Percentiles rank a stretch among this genome's conserved stretches.
These are phyloP conservation scores for Leccinellum luteum DNA, from an alignment of 768 basidiomycete species.

Conservation along the genomic window DNA sequence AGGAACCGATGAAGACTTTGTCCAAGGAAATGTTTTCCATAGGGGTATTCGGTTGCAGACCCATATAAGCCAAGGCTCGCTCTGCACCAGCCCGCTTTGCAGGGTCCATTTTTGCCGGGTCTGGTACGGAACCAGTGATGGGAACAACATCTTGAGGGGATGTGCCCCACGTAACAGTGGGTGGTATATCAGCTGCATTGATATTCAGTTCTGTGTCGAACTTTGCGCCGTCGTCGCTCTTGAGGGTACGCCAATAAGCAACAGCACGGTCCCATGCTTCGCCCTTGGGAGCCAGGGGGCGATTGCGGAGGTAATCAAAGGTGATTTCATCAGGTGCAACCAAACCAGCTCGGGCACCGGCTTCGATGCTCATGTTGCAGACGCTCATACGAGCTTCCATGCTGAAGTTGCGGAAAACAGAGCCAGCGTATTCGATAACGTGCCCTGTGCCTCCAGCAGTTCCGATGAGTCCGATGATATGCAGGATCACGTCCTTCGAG, in stretches of 20 bases:
- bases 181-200: slow-evolving; percentile 80
- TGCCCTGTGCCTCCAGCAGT: slow-evolving; percentile 93
- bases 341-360: slow-evolving; percentile 91
- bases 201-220: slow-evolving; percentile 84
- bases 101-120: slow-evolving; percentile 67
- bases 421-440: slow-evolving; percentile 91
- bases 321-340: slow-evolving; percentile 87
- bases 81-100: slow-evolving; percentile 66
- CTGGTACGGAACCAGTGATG: slow-evolving; percentile 79
- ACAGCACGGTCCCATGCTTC: slow-evolving; percentile 84
- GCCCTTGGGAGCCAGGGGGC: slow-evolving; percentile 79
- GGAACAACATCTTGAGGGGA: slow-evolving; percentile 86
- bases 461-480: slow-evolving; percentile 88
- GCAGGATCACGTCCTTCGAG: slow-evolving; percentile 87
- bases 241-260: slow-evolving; percentile 82
- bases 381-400: slow-evolving; percentile 92
- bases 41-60: slow-evolving; percentile 68
- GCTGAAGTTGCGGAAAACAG: slow-evolving; percentile 76
- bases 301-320: slow-evolving; percentile 76
- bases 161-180: slow-evolving; percentile 92
- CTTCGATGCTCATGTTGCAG: slow-evolving; percentile 96
- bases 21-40: slow-evolving; percentile 81
- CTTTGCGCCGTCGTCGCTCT: slow-evolving; percentile 76
- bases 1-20: slow-evolving; percentile 93
- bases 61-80: slow-evolving; percentile 85